Percentiles rank a stretch among this genome's conserved stretches.
Conservation (phyloP, 2,329 filamentous ascomycete genomes). For the Cadophora gregata region DNA sequence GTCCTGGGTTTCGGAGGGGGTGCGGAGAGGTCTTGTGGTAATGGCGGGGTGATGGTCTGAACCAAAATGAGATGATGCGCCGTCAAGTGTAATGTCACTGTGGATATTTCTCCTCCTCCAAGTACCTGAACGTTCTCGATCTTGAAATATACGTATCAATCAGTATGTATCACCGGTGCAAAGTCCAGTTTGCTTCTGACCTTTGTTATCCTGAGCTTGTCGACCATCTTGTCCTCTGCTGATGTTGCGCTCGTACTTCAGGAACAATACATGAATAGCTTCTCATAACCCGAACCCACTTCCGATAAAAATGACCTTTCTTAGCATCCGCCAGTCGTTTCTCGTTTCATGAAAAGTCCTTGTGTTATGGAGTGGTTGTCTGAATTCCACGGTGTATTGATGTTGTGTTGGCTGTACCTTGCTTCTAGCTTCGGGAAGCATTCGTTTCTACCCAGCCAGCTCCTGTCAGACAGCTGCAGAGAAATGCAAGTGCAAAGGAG, state of each 20-base stretch:
- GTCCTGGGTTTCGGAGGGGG: slow-evolving; percentile 51
- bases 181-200: slow-evolving; percentile 38
- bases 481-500: not conserved
- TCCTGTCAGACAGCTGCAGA: slow-evolving; percentile 7
- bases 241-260: slow-evolving; percentile 30
- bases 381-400: not conserved
- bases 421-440: slow-evolving; percentile 3
- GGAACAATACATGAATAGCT: slow-evolving; percentile 20
- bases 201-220: slow-evolving; percentile 54
- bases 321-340: not conserved
- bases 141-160: slow-evolving; percentile 45
- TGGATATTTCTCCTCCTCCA: slow-evolving; percentile 61
- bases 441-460: slow-evolving; percentile 1
- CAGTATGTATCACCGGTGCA: slow-evolving; percentile 17
- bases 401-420: not conserved
- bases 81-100: slow-evolving; percentile 64
- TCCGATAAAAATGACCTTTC: not conserved
- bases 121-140: slow-evolving; percentile 67
- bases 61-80: slow-evolving; percentile 62
- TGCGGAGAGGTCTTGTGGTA: slow-evolving; percentile 37
- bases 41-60: slow-evolving; percentile 40
- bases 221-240: slow-evolving; percentile 42
- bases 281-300: slow-evolving; percentile 27
- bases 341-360: not conserved
- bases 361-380: not conserved